phyloP scores from a whole-genome alignment of 75 land plant species.

The Sequoia sempervirens region DNA sequence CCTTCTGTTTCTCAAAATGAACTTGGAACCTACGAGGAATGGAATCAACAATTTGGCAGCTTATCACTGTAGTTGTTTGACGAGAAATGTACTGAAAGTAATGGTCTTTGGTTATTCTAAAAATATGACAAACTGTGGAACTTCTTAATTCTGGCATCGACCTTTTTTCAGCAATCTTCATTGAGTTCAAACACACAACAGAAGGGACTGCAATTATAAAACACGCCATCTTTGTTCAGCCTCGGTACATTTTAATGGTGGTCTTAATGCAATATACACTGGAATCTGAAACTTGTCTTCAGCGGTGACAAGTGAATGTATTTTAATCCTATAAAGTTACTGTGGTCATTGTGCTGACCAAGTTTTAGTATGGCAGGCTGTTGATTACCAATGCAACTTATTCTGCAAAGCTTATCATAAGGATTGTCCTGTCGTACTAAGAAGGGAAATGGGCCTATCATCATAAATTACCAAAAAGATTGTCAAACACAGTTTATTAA shows the following conservation, averaged over 20 bases:
- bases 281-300: not conserved
- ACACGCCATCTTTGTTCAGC: not conserved
- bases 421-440: not conserved
- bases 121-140: not conserved
- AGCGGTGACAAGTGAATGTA: not conserved
- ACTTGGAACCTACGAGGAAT: conserved; percentile 78
- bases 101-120: not conserved
- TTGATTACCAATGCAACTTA: not conserved
- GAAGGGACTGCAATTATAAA: not conserved
- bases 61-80: conserved; percentile 27
- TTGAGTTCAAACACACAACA: not conserved
- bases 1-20: conserved; percentile 88
- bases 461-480: not conserved
- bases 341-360: not conserved
- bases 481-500: not conserved
- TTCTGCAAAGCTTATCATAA: not conserved
- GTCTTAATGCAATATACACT: not conserved
- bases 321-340: not conserved
- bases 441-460: not conserved
- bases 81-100: not conserved
- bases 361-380: not conserved
- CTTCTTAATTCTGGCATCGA: not conserved
- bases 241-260: not conserved
- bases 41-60: conserved; percentile 98
- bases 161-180: not conserved